Evolutionary conservation across 116 monocot genomes (phyloP).

Genomic region (Dioscorea cayenensis): DNA sequence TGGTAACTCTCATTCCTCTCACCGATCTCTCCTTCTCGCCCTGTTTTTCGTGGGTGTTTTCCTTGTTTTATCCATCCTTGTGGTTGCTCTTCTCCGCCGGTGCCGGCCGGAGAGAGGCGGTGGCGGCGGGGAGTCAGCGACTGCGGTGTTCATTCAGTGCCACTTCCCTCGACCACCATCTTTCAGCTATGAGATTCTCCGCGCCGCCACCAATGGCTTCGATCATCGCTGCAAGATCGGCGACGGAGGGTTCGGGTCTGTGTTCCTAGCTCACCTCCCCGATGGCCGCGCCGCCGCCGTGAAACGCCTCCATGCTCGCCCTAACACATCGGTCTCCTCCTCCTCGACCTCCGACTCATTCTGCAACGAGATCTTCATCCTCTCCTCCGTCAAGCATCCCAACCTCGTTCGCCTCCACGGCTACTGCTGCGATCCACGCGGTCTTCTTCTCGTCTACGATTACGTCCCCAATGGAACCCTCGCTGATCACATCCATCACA

Average conservation of each 20-base stretch:
- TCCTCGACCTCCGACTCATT: conserved; percentile 32
- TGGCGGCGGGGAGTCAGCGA: not conserved
- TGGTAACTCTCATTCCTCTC: not conserved
- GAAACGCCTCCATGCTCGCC: conserved; percentile 53
- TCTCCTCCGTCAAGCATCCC: conserved; percentile 68
- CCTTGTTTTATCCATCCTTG: conserved; percentile 12
- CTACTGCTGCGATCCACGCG: conserved; percentile 74
- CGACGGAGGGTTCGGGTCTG: conserved; percentile 86
- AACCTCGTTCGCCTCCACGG: conserved; percentile 79
- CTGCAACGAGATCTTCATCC: conserved; percentile 81
- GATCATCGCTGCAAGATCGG: conserved; percentile 61
- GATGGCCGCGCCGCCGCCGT: conserved; percentile 58
- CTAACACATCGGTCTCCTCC: conserved; percentile 6
- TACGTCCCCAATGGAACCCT: conserved; percentile 88
- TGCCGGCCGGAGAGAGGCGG: not conserved
- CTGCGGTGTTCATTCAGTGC: conserved; percentile 30
- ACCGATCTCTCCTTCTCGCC: conserved; percentile 8
- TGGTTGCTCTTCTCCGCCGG: conserved; percentile 10
- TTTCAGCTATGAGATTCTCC: conserved; percentile 68
- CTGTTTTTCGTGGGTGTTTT: conserved; percentile 15
- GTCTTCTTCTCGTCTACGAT: conserved; percentile 71
- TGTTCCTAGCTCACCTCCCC: conserved; percentile 53
- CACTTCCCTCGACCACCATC: conserved; percentile 42
- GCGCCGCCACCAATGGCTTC: conserved; percentile 46
- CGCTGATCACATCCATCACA: conserved; percentile 65